A percentile compares a stretch with the other conserved stretches of the same genome.
These are phyloP conservation scores for Monascus ruber DNA, from an alignment of 2,329 filamentous ascomycete species.

Conservation along the genomic window DNA sequence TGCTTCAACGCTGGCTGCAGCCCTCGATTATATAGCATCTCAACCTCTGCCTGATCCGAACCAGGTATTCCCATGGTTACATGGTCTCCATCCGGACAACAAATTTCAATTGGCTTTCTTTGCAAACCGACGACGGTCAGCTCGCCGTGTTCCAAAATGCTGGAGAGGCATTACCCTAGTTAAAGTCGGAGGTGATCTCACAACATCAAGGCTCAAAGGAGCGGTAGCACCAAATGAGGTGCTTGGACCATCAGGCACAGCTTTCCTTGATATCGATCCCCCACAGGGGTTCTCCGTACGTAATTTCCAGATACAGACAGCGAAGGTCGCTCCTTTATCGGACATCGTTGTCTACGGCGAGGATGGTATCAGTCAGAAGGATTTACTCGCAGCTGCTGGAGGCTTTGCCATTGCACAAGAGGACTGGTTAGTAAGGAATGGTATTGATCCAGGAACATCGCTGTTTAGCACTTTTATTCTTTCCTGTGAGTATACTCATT, in stretches of 20 bases:
- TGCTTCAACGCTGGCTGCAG: conserved; percentile 55
- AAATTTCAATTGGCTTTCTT: conserved; percentile 86
- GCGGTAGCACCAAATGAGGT: conserved; percentile 76
- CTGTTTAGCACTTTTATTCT: conserved; percentile 78
- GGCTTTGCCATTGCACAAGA: conserved; percentile 64
- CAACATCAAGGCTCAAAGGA: conserved; percentile 66
- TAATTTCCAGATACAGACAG: conserved; percentile 93
- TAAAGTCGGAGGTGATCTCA: conserved; percentile 75
- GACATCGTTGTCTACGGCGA: conserved; percentile 91
- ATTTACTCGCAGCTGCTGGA: conserved; percentile 53
- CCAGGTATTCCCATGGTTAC: conserved; percentile 91
- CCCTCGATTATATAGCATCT: conserved; percentile 62
- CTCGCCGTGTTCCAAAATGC: conserved; percentile 61
- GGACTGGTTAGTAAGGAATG: conserved; percentile 58
- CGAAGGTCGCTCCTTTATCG: conserved; percentile 75
- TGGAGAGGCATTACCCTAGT: conserved; percentile 74
- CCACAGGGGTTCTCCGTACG: conserved; percentile 85
- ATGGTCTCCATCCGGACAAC: conserved; percentile 83
- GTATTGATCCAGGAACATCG: conserved; percentile 44
- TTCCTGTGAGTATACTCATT: conserved; percentile 35
- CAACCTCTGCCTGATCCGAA: conserved; percentile 75
- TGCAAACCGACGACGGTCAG: conserved; percentile 59
- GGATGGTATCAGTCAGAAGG: conserved; percentile 48
- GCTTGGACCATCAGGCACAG: conserved; percentile 44
- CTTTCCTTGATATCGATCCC: conserved; percentile 77